These are phyloP conservation scores for Fusarium sp. DNA, from an alignment of 2,329 filamentous ascomycete genomes.

Conservation along the genomic window DNA sequence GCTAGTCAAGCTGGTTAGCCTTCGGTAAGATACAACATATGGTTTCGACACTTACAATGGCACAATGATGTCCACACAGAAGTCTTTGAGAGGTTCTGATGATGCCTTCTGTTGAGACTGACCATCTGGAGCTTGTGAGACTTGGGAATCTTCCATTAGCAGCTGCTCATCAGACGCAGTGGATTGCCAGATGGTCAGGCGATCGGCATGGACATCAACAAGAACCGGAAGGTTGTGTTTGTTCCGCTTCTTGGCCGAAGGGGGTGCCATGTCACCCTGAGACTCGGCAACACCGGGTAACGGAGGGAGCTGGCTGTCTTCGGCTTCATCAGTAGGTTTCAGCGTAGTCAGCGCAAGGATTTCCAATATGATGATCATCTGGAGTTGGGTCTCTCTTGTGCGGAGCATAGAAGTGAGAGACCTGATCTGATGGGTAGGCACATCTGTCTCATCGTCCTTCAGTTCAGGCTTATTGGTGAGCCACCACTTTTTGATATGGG, in stretches of 20 bases:
- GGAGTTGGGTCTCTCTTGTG: slow-evolving; percentile 82
- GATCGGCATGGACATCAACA: slow-evolving; percentile 81
- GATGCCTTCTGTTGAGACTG: slow-evolving; percentile 58
- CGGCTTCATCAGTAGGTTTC: slow-evolving; percentile 56
- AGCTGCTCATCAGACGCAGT: slow-evolving; percentile 72
- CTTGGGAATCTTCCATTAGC: slow-evolving; percentile 64
- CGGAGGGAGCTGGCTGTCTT: slow-evolving; percentile 63
- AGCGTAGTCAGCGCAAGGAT: slow-evolving; percentile 77
- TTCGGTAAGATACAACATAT: background rate
- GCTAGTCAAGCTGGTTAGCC: slow-evolving; percentile 63
- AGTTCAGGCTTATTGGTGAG: slow-evolving; percentile 65
- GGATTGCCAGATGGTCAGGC: slow-evolving; percentile 87
- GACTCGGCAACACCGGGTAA: slow-evolving; percentile 56
- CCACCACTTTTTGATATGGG: slow-evolving; percentile 79
- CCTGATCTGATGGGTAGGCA: slow-evolving; percentile 67
- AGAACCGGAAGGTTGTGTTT: slow-evolving; percentile 75
- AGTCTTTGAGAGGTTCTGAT: slow-evolving; percentile 77
- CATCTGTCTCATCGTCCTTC: slow-evolving; percentile 63
- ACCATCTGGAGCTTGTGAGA: slow-evolving; percentile 51
- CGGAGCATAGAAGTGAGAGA: slow-evolving; percentile 75
- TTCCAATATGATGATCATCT: slow-evolving; percentile 84
- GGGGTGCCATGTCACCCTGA: slow-evolving; percentile 48
- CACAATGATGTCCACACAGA: slow-evolving; percentile 83
- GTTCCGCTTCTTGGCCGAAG: slow-evolving; percentile 66
- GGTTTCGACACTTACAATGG: slow-evolving; percentile 73